Base-by-base conservation (phyloP, 2,329 filamentous ascomycete genomes). In the Alternaria postmessia region DNA sequence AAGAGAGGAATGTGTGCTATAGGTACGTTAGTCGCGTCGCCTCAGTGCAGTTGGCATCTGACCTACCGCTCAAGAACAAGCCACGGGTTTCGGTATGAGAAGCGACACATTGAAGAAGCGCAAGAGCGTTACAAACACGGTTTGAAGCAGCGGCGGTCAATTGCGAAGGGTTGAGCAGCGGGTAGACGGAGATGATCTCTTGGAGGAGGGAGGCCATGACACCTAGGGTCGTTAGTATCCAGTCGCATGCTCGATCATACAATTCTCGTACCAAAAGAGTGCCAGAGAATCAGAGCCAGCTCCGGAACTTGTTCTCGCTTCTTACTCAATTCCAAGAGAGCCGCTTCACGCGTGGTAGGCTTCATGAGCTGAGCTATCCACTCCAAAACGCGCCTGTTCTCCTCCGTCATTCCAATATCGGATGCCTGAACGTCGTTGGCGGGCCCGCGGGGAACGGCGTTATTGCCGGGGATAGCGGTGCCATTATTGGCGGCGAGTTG, bases 171-270 rank as follows among this genome's bases (percentile, higher is more conserved):
- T 97, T 99, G 71, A 99, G 87, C 5, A 99, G 87, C 28, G 93
- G 96, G 78, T 99, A 99, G 56, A 99, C 95, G 11, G 94, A 97
- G 76, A 99, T 99, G 77, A 99, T 99, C 82, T 99, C 95, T 80
- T 98, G 94, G 34, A 98, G 87, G 24, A 99, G 85, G 55, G 93
- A 96, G 46, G 95, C 97, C 95, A 99, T 99, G 75, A 99, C 95
- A 73, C 94, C 93, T 97, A 66, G 12, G 4, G 60, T 61, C 63
- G 62, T 73, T 64, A 75, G 64, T 66, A 38, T 22, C 7, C 41
- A 16, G 16, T 34, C 30, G 34, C 6, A n/a, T 16, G 28, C 5
- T 22, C 11, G 12, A 12, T 6, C 20, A 20, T 14, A 26, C 12
- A 22, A 16, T 30, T 3, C 11, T 7, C 58, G 48, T 87, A 96